Percentiles rank a stretch among this genome's conserved stretches.
phyloP scores from a whole-genome alignment of 192 early-diverging fungal genomes.

The Coemansia guatemalensis region DNA sequence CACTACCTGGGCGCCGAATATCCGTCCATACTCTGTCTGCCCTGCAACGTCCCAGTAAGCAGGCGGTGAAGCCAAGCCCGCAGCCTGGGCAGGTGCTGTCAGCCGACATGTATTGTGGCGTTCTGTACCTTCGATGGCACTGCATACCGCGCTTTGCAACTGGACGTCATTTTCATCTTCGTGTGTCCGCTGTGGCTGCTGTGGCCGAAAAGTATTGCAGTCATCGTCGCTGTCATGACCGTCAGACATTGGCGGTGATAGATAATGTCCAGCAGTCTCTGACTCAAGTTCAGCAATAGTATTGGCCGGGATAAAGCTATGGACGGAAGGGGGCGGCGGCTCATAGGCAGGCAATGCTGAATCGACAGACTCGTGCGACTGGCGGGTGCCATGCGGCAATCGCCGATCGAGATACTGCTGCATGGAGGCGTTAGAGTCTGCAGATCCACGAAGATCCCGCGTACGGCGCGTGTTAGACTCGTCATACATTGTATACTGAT shows the following conservation, averaged over 20 bases:
- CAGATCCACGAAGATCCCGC: not conserved
- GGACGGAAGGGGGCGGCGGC: slow-evolving; percentile 25
- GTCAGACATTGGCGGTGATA: too few relatives aligned
- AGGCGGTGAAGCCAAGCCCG: slow-evolving; percentile 6
- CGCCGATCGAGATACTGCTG: not conserved
- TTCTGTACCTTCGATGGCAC: too few relatives aligned
- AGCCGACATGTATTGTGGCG: too few relatives aligned
- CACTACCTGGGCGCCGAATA: too few relatives aligned
- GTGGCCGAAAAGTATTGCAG: too few relatives aligned
- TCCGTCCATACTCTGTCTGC: slow-evolving; percentile 21
- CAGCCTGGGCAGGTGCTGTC: too few relatives aligned
- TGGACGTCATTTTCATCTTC: too few relatives aligned
- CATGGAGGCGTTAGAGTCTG: not conserved
- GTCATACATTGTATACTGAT: slow-evolving; percentile 10
- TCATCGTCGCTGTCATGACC: too few relatives aligned
- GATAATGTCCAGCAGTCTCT: too few relatives aligned
- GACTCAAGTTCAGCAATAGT: not conserved
- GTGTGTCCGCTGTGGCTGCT: too few relatives aligned
- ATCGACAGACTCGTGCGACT: slow-evolving; percentile 28
- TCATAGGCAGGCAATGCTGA: slow-evolving; percentile 35
- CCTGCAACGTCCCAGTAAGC: slow-evolving; percentile 24
- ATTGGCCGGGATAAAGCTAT: not conserved
- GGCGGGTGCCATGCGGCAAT: not conserved
- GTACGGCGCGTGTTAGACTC: slow-evolving; percentile 8
- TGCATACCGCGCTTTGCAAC: too few relatives aligned